A percentile compares a stretch with the other conserved stretches of the same genome.
Conservation (phyloP, 805 yeast genomes). For the Saturnispora dispora region DNA sequence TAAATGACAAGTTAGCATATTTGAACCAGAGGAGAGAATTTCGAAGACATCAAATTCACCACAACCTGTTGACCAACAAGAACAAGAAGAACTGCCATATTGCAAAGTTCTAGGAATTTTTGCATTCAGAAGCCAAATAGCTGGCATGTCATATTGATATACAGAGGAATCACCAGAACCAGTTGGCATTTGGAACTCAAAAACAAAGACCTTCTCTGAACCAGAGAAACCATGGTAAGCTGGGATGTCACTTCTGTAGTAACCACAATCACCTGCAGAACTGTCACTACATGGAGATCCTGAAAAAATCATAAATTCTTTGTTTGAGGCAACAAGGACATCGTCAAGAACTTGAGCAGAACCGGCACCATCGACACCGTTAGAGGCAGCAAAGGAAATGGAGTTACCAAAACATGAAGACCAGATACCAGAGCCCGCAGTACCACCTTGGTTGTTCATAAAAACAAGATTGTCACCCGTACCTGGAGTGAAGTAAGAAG, state of each 20-base stretch:
- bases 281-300: slow-evolving; percentile 47
- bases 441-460: slow-evolving; percentile 84
- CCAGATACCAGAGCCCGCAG: slow-evolving; percentile 80
- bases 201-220: slow-evolving; percentile 70
- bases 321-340: slow-evolving; percentile 59
- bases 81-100: slow-evolving; percentile 77
- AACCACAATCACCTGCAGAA: slow-evolving; percentile 61
- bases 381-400: slow-evolving; percentile 69
- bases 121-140: slow-evolving; percentile 68
- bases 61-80: slow-evolving; percentile 96
- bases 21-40: slow-evolving; percentile 67
- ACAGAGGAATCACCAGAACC: slow-evolving; percentile 35
- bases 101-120: slow-evolving; percentile 87
- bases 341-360: slow-evolving; percentile 61
- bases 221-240: slow-evolving; percentile 96
- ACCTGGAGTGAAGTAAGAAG: slow-evolving; percentile 59
- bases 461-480: slow-evolving; percentile 64
- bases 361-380: slow-evolving; percentile 67
- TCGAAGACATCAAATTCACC: slow-evolving; percentile 97
- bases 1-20: slow-evolving; percentile 67
- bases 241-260: slow-evolving; percentile 75
- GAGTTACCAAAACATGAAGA: slow-evolving; percentile 86
- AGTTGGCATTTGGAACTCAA: slow-evolving; percentile 91
- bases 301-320: slow-evolving; percentile 78
- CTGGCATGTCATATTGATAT: slow-evolving; percentile 74